A percentile compares a stretch with the other conserved stretches of the same genome.
phyloP scores from a whole-genome alignment of 352 stramenopile genomes.

The Globisporangium alternatum region DNA sequence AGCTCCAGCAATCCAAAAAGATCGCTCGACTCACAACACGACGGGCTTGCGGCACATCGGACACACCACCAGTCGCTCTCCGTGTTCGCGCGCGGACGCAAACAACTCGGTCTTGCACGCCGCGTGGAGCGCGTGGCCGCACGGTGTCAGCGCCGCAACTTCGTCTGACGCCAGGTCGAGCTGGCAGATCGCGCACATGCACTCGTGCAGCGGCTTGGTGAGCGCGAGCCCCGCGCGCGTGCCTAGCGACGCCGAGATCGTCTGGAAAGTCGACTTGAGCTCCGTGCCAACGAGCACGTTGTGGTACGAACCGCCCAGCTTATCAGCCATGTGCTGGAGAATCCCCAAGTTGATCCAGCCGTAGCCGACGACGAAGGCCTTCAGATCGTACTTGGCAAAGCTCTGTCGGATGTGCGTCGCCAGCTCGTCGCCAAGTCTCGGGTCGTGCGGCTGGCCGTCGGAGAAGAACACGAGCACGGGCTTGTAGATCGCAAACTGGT shows the following conservation, averaged over 20 bases:
- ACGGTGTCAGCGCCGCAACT: background rate
- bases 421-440: constrained; percentile 34
- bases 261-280: constrained; percentile 70
- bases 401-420: constrained; percentile 37
- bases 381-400: constrained; percentile 56
- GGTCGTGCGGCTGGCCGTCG: constrained; percentile 50
- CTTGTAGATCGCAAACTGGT: constrained; percentile 51
- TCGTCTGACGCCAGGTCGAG: background rate
- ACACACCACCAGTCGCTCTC: background rate
- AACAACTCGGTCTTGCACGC: background rate
- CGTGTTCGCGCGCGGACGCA: background rate
- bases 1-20: background rate
- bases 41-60: background rate
- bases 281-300: constrained; percentile 52
- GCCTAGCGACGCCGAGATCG: constrained; percentile 65
- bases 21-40: background rate
- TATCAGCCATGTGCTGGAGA: constrained; percentile 46
- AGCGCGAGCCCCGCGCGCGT: constrained; percentile 51
- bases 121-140: background rate
- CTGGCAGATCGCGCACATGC: background rate
- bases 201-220: constrained; percentile 47
- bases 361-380: constrained; percentile 63
- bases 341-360: constrained; percentile 50
- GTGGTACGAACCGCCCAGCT: constrained; percentile 49
- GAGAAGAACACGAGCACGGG: constrained; percentile 75